Base-by-base conservation (phyloP, 495 filamentous ascomycete genomes). In the Xylaria acuta region DNA sequence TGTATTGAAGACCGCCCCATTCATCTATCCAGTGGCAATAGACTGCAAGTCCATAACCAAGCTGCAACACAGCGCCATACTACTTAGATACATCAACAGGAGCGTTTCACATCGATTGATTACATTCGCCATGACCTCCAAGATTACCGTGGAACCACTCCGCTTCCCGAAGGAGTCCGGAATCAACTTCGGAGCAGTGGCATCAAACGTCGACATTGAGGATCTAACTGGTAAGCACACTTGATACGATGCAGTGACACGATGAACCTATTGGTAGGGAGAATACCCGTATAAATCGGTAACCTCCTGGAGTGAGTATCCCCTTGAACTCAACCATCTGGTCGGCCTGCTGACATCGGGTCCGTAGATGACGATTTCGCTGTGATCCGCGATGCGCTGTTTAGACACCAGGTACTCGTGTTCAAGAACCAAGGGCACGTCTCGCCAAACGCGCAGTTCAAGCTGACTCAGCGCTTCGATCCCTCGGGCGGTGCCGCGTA, bases 381-480 rank as follows among this genome's bases (percentile, higher is more conserved):
- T 36, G 74, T 84, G 20, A 88, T 93, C 75, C 86, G 85, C 72
- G 74, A 86, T 9, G 86, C 89, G 1, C 85, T 94, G 18, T 92
- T 91, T 81, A 82, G 79, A 16, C 79, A 89, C 75, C 88, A 90
- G 66, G 87, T 93, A 11, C 83, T 93, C 43, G 84, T 94, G 30
- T 85, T 94, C 81, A 93, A 92, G 76, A 84, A 88, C 76, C 90
- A 93, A 75, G 72, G 82, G 12, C 83, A 85, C 70, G 81, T 90
- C 41, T 86, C 89, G 5, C 89, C 91, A 1, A 86, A 86, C 75
- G 90, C 91, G 32, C 91, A 94, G 80, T 94, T 89, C 79, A 86
- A 90, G 62, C 81, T 93, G 47, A 93, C 91, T 16, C 86, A 85
- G 38, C 88, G 89, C 69, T 94, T 93, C 83, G 91, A 93, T 74